phyloP scores from a whole-genome alignment of 2,329 filamentous ascomycete genomes.

The Penicillium freii region DNA sequence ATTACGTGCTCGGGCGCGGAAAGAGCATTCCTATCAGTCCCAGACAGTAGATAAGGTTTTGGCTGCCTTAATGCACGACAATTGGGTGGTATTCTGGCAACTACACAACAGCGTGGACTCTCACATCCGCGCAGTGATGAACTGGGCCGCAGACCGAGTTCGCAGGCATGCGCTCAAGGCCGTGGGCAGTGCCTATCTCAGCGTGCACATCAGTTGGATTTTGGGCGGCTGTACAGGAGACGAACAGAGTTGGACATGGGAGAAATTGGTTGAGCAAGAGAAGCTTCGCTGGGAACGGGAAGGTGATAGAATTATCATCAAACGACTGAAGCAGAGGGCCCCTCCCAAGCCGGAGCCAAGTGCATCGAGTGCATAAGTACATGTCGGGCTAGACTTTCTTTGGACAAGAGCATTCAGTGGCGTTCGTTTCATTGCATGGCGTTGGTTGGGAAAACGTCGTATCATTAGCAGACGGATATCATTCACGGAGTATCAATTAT shows the following conservation, averaged over 20 bases:
- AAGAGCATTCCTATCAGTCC: slow-evolving; percentile 61
- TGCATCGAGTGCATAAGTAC: neutral
- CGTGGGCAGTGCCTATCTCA: slow-evolving; percentile 77
- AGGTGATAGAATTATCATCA: slow-evolving; percentile 71
- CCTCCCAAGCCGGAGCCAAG: slow-evolving; percentile 21
- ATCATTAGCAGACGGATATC: slow-evolving; percentile 12
- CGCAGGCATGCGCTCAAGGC: slow-evolving; percentile 79
- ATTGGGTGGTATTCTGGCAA: slow-evolving; percentile 77
- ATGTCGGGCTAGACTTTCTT: slow-evolving; percentile 1
- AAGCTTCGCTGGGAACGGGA: slow-evolving; percentile 84
- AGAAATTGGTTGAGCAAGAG: slow-evolving; percentile 63
- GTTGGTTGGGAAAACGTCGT: slow-evolving; percentile 16
- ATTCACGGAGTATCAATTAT: slow-evolving; percentile 11
- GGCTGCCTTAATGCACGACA: slow-evolving; percentile 70
- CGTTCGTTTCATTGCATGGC: slow-evolving; percentile 20
- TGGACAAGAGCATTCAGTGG: slow-evolving; percentile 12
- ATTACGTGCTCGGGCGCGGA: slow-evolving; percentile 53
- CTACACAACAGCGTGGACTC: slow-evolving; percentile 72
- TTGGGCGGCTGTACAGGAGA: slow-evolving; percentile 54
- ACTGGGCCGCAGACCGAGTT: slow-evolving; percentile 74
- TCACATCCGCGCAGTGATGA: slow-evolving; percentile 74
- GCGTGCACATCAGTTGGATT: slow-evolving; percentile 68
- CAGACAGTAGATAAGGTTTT: slow-evolving; percentile 68
- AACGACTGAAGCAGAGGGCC: slow-evolving; percentile 47
- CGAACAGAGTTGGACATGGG: slow-evolving; percentile 59